phyloP scores from a whole-genome alignment of 208 protist species.

The Acanthamoeba lenticulata region DNA sequence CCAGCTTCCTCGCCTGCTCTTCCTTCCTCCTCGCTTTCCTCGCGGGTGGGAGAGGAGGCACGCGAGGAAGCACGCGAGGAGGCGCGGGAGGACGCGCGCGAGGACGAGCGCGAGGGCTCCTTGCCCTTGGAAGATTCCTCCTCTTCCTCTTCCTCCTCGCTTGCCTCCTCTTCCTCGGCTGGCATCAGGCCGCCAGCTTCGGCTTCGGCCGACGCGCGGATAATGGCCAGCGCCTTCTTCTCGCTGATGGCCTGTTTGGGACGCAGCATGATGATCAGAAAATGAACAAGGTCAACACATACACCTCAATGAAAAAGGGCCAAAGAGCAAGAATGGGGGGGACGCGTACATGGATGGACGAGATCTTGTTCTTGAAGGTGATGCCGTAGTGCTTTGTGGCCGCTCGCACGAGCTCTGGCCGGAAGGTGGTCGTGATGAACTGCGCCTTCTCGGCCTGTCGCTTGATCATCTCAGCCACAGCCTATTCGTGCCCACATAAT shows the following conservation, averaged over 20 bases:
- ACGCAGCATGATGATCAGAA: not conserved
- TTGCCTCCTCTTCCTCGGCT: not conserved
- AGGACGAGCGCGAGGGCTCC: not conserved
- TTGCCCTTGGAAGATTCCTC: not conserved
- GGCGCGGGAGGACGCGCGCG: not conserved
- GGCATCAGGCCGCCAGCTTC: not conserved
- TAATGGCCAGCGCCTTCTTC: constrained; percentile 94
- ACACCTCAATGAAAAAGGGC: not conserved
- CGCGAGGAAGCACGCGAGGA: no score
- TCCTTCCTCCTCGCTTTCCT: not conserved
- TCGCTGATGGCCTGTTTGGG: constrained; percentile 96
- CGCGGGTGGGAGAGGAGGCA: not conserved
- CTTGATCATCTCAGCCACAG: constrained; percentile 93
- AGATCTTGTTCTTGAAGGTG: constrained; percentile 95
- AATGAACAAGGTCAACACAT: constrained; percentile 10
- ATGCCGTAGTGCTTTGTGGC: constrained; percentile 96
- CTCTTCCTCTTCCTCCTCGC: not conserved
- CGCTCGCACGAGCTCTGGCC: constrained; percentile 94
- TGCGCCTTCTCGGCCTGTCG: constrained; percentile 93
- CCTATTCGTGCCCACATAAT: not conserved
- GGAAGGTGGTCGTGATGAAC: constrained; percentile 98
- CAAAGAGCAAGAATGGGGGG: not conserved
- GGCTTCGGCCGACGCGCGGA: constrained; percentile 79
- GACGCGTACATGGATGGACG: constrained; percentile 85
- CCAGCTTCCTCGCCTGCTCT: not conserved